phyloP scores from a whole-genome alignment of 441 rosid genomes.

The Adansonia rubrostipa region DNA sequence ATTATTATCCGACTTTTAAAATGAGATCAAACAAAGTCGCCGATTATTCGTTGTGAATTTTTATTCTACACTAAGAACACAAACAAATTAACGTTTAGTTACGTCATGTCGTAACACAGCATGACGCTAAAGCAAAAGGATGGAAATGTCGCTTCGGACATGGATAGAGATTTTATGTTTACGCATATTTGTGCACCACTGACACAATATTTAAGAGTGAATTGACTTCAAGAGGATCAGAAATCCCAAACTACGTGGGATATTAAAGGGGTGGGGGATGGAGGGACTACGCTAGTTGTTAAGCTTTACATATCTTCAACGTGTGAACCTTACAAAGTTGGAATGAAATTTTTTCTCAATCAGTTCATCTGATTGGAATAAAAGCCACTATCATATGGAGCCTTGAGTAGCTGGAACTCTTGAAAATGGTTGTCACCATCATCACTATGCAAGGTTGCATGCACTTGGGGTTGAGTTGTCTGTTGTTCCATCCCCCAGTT shows the following conservation, averaged over 20 bases:
- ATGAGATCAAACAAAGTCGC: too few relatives aligned
- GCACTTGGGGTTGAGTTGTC: conserved; percentile 40
- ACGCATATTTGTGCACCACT: neutral
- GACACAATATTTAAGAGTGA: neutral
- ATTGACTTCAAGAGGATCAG: neutral
- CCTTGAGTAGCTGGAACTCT: conserved; percentile 51
- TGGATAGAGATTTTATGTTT: neutral
- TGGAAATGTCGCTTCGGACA: neutral
- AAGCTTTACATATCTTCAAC: neutral
- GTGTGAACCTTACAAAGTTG: conserved; percentile 11
- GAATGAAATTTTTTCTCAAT: conserved; percentile 5
- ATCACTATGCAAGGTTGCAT: conserved; percentile 38
- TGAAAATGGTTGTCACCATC: conserved; percentile 46
- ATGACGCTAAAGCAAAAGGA: neutral
- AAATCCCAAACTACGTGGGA: neutral
- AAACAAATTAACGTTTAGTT: too few relatives aligned
- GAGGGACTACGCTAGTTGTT: neutral
- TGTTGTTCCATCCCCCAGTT: conserved; percentile 59
- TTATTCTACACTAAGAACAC: too few relatives aligned
- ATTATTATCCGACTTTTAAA: too few relatives aligned
- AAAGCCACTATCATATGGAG: conserved; percentile 49
- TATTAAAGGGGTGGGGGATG: neutral
- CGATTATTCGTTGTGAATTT: too few relatives aligned
- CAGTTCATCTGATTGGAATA: conserved; percentile 48
- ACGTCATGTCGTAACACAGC: too few relatives aligned